A percentile compares a stretch with the other conserved stretches of the same genome.
phyloP scores from a whole-genome alignment of 2,329 filamentous ascomycete species.

The Raffaelea arxii region DNA sequence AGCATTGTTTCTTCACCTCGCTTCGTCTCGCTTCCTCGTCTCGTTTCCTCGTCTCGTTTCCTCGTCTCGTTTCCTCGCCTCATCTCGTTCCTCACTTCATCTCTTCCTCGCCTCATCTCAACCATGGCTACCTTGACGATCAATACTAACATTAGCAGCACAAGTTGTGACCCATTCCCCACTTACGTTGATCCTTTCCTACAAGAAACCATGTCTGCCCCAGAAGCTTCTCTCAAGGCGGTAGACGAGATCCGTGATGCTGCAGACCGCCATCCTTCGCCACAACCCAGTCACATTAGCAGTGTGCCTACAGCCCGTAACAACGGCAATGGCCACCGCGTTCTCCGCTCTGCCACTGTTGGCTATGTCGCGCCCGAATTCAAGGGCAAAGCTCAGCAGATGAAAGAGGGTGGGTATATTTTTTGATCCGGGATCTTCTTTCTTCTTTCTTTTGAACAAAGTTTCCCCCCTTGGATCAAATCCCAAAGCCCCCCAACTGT shows the following conservation, averaged over 20 bases:
- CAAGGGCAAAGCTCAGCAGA: slow-evolving; percentile 84
- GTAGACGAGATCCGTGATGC: slow-evolving; percentile 21
- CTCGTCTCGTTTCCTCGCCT: background rate
- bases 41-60: too few species aligned
- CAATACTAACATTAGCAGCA: too few species aligned
- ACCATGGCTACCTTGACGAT: too few species aligned
- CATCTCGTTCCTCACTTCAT: too few species aligned
- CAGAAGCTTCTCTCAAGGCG: slow-evolving; percentile 15
- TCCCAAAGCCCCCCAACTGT: too few species aligned
- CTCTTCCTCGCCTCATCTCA: too few species aligned
- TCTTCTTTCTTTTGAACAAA: background rate
- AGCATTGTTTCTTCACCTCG: too few species aligned
- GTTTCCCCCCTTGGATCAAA: too few species aligned
- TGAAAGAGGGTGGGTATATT: slow-evolving; percentile 56
- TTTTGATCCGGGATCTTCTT: background rate
- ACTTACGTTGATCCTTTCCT: slow-evolving; percentile 22
- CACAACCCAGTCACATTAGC: slow-evolving; percentile 77
- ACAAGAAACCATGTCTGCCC: slow-evolving; percentile 21
- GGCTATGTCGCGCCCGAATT: slow-evolving; percentile 95
- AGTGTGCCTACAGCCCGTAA: slow-evolving; percentile 49
- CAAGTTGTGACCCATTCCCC: too few species aligned
- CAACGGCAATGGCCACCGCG: slow-evolving; percentile 55
- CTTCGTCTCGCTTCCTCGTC: too few species aligned
- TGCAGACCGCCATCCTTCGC: slow-evolving; percentile 62
- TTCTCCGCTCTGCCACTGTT: slow-evolving; percentile 79